A percentile compares a stretch with the other conserved stretches of the same genome.
Evolutionary conservation across 441 rosid species (phyloP).

Genomic region (Gossypium lobatum): DNA sequence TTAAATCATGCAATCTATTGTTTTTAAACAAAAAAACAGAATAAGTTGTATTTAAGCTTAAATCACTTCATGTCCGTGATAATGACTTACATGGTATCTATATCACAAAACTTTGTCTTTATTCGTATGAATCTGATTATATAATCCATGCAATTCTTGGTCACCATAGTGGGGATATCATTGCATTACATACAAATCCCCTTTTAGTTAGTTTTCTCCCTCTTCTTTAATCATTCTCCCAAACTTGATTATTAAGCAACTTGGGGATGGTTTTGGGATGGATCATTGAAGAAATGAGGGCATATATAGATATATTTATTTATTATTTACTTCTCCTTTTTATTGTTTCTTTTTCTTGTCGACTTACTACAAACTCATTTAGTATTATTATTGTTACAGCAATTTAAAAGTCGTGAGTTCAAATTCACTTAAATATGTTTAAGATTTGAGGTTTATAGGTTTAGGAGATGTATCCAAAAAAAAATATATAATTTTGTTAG

Average conservation of each 20-base stretch:
- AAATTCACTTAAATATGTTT: too few species aligned
- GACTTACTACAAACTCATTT: too few species aligned
- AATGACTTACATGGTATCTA: background rate
- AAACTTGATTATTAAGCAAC: slow-evolving; percentile 18
- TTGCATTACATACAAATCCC: background rate
- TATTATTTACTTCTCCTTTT: background rate
- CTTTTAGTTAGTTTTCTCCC: background rate
- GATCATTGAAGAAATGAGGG: slow-evolving; percentile 26
- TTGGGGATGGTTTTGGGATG: slow-evolving; percentile 22
- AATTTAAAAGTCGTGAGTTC: too few species aligned
- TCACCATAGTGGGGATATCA: slow-evolving; percentile 9
- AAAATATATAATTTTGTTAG: too few species aligned
- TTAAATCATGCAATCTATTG: background rate
- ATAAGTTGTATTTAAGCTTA: background rate
- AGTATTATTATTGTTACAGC: too few species aligned
- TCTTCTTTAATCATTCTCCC: background rate
- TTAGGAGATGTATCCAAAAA: too few species aligned
- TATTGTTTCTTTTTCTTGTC: background rate
- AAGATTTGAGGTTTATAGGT: too few species aligned
- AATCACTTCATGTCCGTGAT: background rate
- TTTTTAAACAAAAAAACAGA: background rate
- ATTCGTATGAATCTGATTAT: background rate
- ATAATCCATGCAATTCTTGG: slow-evolving; percentile 10
- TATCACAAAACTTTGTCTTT: background rate
- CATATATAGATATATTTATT: background rate